Base-by-base conservation (phyloP, 2,329 filamentous ascomycete species). In the Nakataea oryzae region DNA sequence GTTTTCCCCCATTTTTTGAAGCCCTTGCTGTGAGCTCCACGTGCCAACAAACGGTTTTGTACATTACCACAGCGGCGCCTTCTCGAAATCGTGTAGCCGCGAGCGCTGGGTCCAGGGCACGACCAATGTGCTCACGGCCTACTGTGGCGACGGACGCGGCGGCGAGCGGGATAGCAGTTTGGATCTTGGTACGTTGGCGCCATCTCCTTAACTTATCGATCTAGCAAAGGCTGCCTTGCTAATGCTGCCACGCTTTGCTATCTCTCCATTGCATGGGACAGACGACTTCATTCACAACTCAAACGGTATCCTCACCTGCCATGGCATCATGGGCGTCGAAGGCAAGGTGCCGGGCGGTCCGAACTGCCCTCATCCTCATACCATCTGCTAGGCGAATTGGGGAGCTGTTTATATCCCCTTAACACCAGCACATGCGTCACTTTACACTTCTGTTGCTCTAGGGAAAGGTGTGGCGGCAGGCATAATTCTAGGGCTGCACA, bases 211-310 rank as follows among this genome's bases (percentile, higher is more conserved):
- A n/a, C n/a, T n/a, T n/a, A n/a, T n/a, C n/a, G n/a, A n/a, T 21
- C 12, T 17, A 2, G 34, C 34, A 47, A n/a, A 21, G 41, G n/a
- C 17, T 21, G 41, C 17, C 5, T 47, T n/a, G 41, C 41, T 50
- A 3, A n/a, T 55, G 6, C 29, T 2, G 11, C 9, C 41, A n/a
- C n/a, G n/a, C 12, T 50, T 47, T 59, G 24, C 21, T 24, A 9
- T 17, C n/a, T 57, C 14, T 3, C 29, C n/a, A 32, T 26, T 41
- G 13, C 24, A 34, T 28, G 7, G 4, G 17, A 29, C 50, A 60
- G 59, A 60, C 32, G 27, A 55, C 28, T 60, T 60, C 21, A 26
- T 60, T 28, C 59, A 60, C 59, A 60, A 60, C 47, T 54, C 30
- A 12, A 32, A 60, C 59, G 59, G 59, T 21, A 29, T 54, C 50